A percentile compares a stretch with the other conserved stretches of the same genome.
These are phyloP conservation scores for Ceratobasidium sp. DNA, from an alignment of 1,284 basidiomycete species.

Conservation along the genomic window DNA sequence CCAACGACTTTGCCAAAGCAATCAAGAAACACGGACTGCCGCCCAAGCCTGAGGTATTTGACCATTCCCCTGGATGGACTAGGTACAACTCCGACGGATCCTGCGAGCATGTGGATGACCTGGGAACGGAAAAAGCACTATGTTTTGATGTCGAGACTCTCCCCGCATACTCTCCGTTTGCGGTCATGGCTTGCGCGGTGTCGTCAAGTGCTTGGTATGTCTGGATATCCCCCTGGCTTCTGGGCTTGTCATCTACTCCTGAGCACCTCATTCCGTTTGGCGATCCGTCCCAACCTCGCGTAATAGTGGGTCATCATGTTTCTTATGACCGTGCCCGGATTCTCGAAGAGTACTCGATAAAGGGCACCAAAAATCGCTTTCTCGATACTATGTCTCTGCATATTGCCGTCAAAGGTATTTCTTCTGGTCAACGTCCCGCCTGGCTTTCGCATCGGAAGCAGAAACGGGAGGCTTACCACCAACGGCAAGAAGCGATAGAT, in stretches of 20 bases:
- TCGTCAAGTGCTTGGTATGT: constrained; percentile 89
- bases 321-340: constrained; percentile 91
- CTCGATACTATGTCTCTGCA: constrained; percentile 97
- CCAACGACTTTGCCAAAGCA: constrained; percentile 65
- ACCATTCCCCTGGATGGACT: constrained; percentile 84
- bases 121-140: constrained; percentile 73
- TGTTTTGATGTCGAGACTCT: constrained; percentile 96
- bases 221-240: constrained; percentile 95
- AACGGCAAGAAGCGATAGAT: constrained; percentile 65
- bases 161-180: constrained; percentile 79
- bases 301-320: constrained; percentile 94
- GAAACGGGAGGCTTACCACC: constrained; percentile 59
- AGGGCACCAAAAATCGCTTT: constrained; percentile 77
- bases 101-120: constrained; percentile 66
- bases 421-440: constrained; percentile 90
- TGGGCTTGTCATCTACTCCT: constrained; percentile 67
- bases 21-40: constrained; percentile 55
- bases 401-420: constrained; percentile 93
- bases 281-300: constrained; percentile 55
- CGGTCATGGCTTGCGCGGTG: constrained; percentile 90
- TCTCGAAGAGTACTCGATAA: constrained; percentile 82
- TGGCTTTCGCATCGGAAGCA: constrained; percentile 86
- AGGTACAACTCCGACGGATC: constrained; percentile 79
- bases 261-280: constrained; percentile 83
- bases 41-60: constrained; percentile 73